Base-by-base conservation (phyloP, 2,329 filamentous ascomycete genomes). In the Talaromyces sp. region DNA sequence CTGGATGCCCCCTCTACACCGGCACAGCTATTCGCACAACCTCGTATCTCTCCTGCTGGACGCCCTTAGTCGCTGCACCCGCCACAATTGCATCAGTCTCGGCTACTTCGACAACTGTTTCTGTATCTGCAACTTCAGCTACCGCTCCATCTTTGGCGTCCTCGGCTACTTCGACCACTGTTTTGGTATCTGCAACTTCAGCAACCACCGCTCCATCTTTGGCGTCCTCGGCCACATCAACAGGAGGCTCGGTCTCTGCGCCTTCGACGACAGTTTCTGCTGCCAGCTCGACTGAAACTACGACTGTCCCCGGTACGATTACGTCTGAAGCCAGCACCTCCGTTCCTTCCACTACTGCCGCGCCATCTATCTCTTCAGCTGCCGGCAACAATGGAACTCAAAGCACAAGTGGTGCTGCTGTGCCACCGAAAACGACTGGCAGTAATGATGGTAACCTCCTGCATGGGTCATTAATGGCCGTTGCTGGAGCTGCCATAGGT, bases 41-140 rank as follows among this genome's bases (percentile, higher is more conserved):
- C 28, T 63, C 62, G 9, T 53, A 53, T 53, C 61, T 63, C 8
- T 58, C 62, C 21, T 61, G 62, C 59, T 63, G 57, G 56, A 57
- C 45, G 15, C 59, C 61, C n/a, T 37, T 50, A 13, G 56, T 51
- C 19, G 40, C 53, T 9, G 35, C 46, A 10, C 35, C 59, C 13
- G 56, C 54, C 5, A 52, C 58, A 7, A 43, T 41, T 36, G 51
- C 37, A 36, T 21, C 45, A n/a, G 28, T n/a, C 19, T 48, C 50
- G 22, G 21, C 31, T 13, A 51, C 46, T 21, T 36, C 46, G 1
- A 51, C 33, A 11, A 46, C 7, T 46, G 25, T 46, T 5, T 10
- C 8, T 21, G 15, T 3, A 15, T 28, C 22, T 45, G 41, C 25
- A 17, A 46, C 22, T 25, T 46, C 25, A n/a, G n/a, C 15, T 15